Evolutionary conservation across 371 early-diverging fungal genomes (phyloP).

Genomic region (Mortierella sp.): DNA sequence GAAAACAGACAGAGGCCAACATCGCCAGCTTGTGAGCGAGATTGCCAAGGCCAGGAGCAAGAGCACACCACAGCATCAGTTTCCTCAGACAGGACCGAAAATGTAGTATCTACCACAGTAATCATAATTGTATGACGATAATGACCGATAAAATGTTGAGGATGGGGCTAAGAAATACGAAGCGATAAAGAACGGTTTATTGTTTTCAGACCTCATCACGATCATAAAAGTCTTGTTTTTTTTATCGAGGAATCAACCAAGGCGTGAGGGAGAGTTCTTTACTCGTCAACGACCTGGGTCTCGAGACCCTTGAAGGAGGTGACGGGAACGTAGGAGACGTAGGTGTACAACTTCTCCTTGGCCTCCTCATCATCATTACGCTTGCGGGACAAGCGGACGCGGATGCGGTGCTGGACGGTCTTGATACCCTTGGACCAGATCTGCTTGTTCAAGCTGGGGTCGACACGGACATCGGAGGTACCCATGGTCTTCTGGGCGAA

Average conservation of each 20-base stretch:
- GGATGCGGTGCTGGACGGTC: constrained; percentile 92
- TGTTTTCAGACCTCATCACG: neutral
- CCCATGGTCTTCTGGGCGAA: constrained; percentile 93
- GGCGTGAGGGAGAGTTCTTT: constrained; percentile 22
- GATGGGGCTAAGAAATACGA: neutral
- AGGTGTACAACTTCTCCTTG: constrained; percentile 94
- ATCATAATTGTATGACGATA: too few species aligned
- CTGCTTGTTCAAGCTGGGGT: constrained; percentile 83
- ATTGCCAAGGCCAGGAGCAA: constrained; percentile 5
- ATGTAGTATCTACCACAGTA: too few species aligned
- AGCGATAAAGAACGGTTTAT: constrained; percentile 2
- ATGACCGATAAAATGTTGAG: neutral
- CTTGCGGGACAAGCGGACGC: constrained; percentile 92
- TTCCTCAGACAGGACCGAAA: neutral
- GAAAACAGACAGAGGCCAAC: constrained; percentile 26
- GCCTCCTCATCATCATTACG: constrained; percentile 95
- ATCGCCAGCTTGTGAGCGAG: constrained; percentile 10
- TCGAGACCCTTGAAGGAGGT: constrained; percentile 88
- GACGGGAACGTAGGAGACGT: constrained; percentile 87
- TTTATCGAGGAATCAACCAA: constrained; percentile 14
- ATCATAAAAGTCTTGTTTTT: neutral
- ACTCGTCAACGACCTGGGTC: constrained; percentile 70
- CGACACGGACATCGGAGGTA: constrained; percentile 87
- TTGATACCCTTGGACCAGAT: constrained; percentile 93
- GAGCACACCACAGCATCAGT: constrained; percentile 11